Evolutionary conservation across 2,329 filamentous ascomycete species (phyloP), one percentile per base, ranked within the genome.

Genomic region (Beauveria sp.): DNA sequence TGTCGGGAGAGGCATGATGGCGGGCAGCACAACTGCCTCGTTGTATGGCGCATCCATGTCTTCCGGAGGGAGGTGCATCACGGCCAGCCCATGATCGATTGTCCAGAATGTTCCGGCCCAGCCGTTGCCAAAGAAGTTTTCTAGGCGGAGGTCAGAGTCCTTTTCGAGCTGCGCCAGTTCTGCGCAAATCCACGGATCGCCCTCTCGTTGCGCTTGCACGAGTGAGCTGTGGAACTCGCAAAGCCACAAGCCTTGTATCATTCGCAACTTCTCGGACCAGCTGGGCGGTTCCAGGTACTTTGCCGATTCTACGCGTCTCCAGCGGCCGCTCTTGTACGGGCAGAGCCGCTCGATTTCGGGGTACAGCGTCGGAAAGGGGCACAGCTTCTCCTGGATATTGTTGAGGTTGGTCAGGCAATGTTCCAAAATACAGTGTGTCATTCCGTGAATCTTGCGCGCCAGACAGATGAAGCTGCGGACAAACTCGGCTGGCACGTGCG

Each of bases 21-120:
- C 7, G 1, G 55, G 55, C 9, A 58, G 55, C 28, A n/a, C 4
- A 12, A 18, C 31, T 7, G 16, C n/a, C 5, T 28, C 18, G n/a
- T 12, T 2, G 24, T 43, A 55, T 3, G 52, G 52, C 6, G n/a
- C 18, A 12, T 16, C 20, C 5, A 42, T 45, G 8, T 46, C 24
- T 20, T 8, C 0, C 1, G 0, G 18, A 9, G 24, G 53, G 7
- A 31, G 14, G 1, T 34, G 6, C 28, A 58, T 22, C n/a, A 16
- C 28, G 9, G 16, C 28, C 5, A 48, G 55, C 5, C 43, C 55
- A 8, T 31, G 55, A 8, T 48, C 16, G 22, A 59, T 59, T 14
- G 55, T 59, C 55, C 55, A 59, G 14, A 59, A 59, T 4, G 45
- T 50, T 2, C 45, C 55, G 5, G 28, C 22, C 55, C 55, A 59